Base-by-base conservation (phyloP, 2,329 filamentous ascomycete species). In the Bipolaris gigantea region DNA sequence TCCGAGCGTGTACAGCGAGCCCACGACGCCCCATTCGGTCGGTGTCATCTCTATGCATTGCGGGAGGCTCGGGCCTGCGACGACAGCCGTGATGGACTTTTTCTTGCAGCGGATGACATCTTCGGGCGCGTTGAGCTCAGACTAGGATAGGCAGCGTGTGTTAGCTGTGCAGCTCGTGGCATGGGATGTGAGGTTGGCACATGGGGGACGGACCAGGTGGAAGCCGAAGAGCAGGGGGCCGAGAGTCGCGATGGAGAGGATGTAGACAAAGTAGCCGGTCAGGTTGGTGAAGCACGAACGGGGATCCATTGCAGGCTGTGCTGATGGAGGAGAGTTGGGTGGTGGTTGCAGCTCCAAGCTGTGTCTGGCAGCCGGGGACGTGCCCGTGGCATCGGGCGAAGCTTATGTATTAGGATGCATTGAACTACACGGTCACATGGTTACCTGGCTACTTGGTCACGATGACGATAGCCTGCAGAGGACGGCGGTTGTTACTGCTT, bases 201-300 rank as follows among this genome's bases (percentile, higher is more conserved):
- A 19, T 32, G 40, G 16, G 19, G 27, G 34, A 68, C 60, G 69
- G 82, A 94, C 92, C 72, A 97, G 76, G 75, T 97, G 93, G 76
- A 90, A 97, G 59, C 94, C 94, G 72, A 97, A 99, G 68, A 97
- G 91, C 40, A 97, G 83, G 1, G 94, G 91, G 0, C 93, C 94
- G 16, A 97, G 77, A 0, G 92, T 95, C 39, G 89, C 85, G 55
- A 92, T 81, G 56, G 86, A 77, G 50, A 97, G 83, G 42, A 94
- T 77, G 69, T 90, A 84, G 67, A 94, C 71, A 65, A 97, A 85
- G 75, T 91, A 96, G 5, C 85, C 80, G 33, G 90, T 94, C 50
- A 92, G 71, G 67, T 75, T 73, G 55, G 79, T 66, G 61, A 77
- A 70, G 71, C 72, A 76, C 18, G 73, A 65, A 27, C 69, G 66